Conservation (phyloP, 2,329 filamentous ascomycete genomes). For the Helminthosporium solani region DNA sequence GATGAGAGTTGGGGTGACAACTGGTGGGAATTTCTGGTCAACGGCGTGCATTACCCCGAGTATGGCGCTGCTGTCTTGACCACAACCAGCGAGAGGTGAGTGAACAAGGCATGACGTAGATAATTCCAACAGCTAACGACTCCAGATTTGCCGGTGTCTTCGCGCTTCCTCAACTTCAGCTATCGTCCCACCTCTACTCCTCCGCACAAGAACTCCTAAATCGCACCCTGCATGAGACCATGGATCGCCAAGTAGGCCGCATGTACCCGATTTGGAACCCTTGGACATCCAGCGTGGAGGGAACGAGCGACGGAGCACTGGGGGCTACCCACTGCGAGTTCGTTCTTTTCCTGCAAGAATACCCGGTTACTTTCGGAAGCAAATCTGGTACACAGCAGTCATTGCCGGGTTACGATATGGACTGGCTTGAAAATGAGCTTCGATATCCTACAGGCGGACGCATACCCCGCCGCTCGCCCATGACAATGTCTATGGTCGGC, state of each 20-base stretch:
- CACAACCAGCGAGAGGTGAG: slow-evolving; percentile 84
- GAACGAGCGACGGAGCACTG: slow-evolving; percentile 55
- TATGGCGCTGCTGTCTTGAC: slow-evolving; percentile 77
- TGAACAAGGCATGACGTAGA: neutral
- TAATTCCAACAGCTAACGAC: neutral
- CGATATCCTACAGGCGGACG: slow-evolving; percentile 60
- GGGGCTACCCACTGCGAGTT: slow-evolving; percentile 82
- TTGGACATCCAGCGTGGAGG: slow-evolving; percentile 72
- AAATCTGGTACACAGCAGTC: slow-evolving; percentile 21
- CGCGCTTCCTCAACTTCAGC: slow-evolving; percentile 78
- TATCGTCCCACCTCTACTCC: slow-evolving; percentile 56
- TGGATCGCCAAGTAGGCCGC: slow-evolving; percentile 66
- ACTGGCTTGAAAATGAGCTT: slow-evolving; percentile 60
- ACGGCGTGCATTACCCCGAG: slow-evolving; percentile 84
- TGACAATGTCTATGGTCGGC: slow-evolving; percentile 60
- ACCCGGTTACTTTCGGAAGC: slow-evolving; percentile 46
- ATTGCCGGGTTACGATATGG: slow-evolving; percentile 37
- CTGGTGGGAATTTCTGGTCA: slow-evolving; percentile 75
- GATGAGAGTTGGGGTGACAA: slow-evolving; percentile 63
- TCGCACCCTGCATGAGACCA: slow-evolving; percentile 65
- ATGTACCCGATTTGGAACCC: slow-evolving; percentile 59
- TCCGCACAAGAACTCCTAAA: slow-evolving; percentile 62
- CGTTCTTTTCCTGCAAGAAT: slow-evolving; percentile 79
- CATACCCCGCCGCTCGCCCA: slow-evolving; percentile 51
- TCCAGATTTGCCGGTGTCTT: slow-evolving; percentile 75